Evolutionary conservation across 2,329 filamentous ascomycete genomes (phyloP), one percentile per base, ranked within the genome.

Genomic region (Cladosporium austrohemisphaericum): DNA sequence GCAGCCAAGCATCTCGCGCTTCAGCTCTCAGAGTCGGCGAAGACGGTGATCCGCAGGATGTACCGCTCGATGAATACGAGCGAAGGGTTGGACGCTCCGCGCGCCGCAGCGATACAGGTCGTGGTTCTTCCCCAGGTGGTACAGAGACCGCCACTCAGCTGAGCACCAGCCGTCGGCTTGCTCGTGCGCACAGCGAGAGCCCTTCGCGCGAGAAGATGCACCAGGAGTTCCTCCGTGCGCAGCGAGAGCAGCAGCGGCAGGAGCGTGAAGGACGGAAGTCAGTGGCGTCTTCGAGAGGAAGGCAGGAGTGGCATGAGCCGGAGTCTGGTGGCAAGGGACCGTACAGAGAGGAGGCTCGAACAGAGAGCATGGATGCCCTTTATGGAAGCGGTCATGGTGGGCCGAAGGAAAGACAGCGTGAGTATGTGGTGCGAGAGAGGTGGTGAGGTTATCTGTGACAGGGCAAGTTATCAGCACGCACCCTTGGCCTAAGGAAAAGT

Each of bases 161-260:
- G 2, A 50, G 37, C 26, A 22, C 10, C 31, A 33, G 41, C 29
- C 36, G 46, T 19, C 50, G 53, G 9, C 51, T 60, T 14, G 49
- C 47, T 25, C 50, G 48, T 10, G 55, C 57, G 4, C 41, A 58
- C 18, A 64, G 61, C 49, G 61, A 64, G 50, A 64, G 61, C 47
- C 62, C 62, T 8, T 63, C 61, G 18, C 51, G 61, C 13, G 62
- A 65, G 32, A 47, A 44, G 11, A 26, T 55, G 14, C 19, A 36
- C 13, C 36, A 14, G n/a, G 37, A 40, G 18, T 33, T 31, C 13
- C 26, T 50, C 20, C 31, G 29, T 14, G 11, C 22, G 16, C 20
- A 50, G 23, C 37, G 26, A 20, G 46, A 53, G 28, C 22, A 19
- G n/a, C n/a, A n/a, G n/a, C n/a, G n/a, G n/a, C n/a, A n/a, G n/a